These are phyloP conservation scores for Albatrellus ellisii DNA, from an alignment of 768 basidiomycete genomes.

Conservation along the genomic window DNA sequence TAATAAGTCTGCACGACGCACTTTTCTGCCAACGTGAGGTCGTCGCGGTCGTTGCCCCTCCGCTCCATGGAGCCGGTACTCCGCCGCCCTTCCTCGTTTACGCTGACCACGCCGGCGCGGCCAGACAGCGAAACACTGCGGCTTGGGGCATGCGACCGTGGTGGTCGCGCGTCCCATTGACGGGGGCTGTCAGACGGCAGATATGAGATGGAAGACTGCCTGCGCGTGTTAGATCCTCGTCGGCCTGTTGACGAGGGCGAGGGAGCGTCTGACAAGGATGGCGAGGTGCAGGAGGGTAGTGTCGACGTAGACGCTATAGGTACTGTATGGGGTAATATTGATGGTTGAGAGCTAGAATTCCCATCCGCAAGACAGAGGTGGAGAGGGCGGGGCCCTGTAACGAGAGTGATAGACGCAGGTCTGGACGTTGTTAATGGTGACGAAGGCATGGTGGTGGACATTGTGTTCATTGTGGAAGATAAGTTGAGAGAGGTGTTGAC, in stretches of 20 bases:
- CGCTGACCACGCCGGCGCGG: not conserved
- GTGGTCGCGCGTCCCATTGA: conserved; percentile 4
- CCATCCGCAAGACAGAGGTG: no score
- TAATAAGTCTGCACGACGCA: conserved; percentile 22
- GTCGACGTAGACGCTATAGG: conserved; percentile 17
- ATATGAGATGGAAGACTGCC: conserved; percentile 46
- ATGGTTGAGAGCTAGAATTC: no score
- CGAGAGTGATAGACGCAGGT: not conserved
- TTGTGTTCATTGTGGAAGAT: no score
- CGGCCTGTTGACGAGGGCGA: conserved; percentile 18
- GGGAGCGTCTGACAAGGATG: conserved; percentile 11
- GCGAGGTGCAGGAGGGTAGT: conserved; percentile 9
- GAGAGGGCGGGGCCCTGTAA: not conserved
- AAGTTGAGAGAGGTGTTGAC: no score
- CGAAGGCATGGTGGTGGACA: no score
- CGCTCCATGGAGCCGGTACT: conserved; percentile 17
- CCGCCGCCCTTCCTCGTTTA: not conserved
- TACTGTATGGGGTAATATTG: not conserved
- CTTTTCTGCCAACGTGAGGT: conserved; percentile 62
- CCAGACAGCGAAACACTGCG: not conserved
- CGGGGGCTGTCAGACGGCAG: conserved; percentile 20
- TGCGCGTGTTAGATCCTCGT: conserved; percentile 18
- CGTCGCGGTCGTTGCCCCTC: conserved; percentile 19
- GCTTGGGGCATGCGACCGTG: not conserved
- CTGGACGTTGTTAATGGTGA: not conserved